phyloP scores from a whole-genome alignment of 352 stramenopile species.

The Phytopythium montanum region DNA sequence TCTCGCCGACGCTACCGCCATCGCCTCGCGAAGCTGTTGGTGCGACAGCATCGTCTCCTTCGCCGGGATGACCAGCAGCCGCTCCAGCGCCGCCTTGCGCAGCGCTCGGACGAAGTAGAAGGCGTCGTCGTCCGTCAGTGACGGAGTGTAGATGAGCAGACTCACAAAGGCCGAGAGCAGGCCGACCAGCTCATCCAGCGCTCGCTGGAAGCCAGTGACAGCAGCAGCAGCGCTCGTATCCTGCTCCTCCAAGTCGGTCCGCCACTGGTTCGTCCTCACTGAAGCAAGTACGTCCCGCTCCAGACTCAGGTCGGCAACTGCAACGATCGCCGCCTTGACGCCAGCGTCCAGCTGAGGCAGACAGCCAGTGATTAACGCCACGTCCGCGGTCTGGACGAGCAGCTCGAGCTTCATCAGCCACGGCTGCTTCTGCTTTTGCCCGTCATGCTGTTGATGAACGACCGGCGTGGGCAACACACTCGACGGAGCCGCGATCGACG shows the following conservation, averaged over 20 bases:
- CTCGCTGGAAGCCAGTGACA: not conserved
- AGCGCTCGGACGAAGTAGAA: constrained; percentile 87
- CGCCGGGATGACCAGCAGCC: constrained; percentile 23
- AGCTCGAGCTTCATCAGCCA: constrained; percentile 54
- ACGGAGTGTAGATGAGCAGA: constrained; percentile 75
- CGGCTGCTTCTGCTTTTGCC: constrained; percentile 2
- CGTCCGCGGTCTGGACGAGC: constrained; percentile 58
- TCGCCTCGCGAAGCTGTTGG: constrained; percentile 8
- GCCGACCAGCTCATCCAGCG: constrained; percentile 20
- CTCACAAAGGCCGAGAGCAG: constrained; percentile 48
- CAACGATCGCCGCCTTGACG: constrained; percentile 72
- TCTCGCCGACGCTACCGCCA: constrained; percentile 12
- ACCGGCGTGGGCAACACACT: not conserved
- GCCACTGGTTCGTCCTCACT: not conserved
- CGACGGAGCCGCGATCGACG: constrained; percentile 52
- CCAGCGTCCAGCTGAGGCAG: constrained; percentile 87
- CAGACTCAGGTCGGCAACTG: constrained; percentile 65
- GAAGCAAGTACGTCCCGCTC: constrained; percentile 5
- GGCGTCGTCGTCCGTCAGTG: constrained; percentile 68
- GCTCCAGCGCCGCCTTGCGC: constrained; percentile 62
- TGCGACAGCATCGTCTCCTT: constrained; percentile 1
- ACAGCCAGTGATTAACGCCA: constrained; percentile 65
- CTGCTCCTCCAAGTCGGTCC: not conserved
- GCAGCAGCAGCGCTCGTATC: not conserved
- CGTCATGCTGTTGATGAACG: not conserved